These are phyloP conservation scores for Chalciporus pseudorubinellus DNA, from an alignment of 768 basidiomycete genomes.

Conservation along the genomic window DNA sequence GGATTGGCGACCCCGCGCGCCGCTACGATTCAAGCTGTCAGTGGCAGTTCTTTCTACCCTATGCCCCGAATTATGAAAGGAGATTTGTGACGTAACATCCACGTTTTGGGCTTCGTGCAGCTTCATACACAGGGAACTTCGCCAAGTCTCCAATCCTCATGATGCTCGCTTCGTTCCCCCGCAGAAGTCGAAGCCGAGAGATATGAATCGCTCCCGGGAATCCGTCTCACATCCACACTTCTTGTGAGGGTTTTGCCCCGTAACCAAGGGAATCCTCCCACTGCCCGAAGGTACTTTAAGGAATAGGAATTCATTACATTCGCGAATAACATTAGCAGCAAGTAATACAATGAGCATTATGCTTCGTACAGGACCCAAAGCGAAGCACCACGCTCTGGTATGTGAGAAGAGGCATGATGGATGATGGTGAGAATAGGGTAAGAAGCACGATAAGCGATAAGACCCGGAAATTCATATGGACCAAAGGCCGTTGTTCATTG, in stretches of 20 bases:
- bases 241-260: not conserved
- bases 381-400: slow-evolving; percentile 11
- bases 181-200: slow-evolving; percentile 5
- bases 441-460: slow-evolving; percentile 10
- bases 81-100: slow-evolving; percentile 36
- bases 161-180: slow-evolving; percentile 4
- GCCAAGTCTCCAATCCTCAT: not conserved
- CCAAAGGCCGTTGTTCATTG: slow-evolving; percentile 15
- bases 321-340: slow-evolving; percentile 23
- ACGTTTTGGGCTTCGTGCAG: slow-evolving; percentile 2
- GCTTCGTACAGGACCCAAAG: slow-evolving; percentile 19
- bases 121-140: slow-evolving; percentile 34
- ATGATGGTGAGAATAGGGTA: slow-evolving; percentile 7
- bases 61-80: slow-evolving; percentile 35
- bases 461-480: not conserved
- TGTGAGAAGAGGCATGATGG: not conserved
- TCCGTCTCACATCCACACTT: not conserved
- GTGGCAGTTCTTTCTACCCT: slow-evolving; percentile 2
- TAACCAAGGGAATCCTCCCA: not conserved
- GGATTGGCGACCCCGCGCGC: no score
- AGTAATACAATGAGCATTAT: slow-evolving; percentile 20
- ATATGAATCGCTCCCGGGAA: slow-evolving; percentile 10
- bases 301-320: slow-evolving; percentile 5
- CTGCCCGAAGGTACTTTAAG: not conserved
- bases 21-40: no score